Conservation (phyloP, 352 stramenopile genomes). For the Pythium aquatile region DNA sequence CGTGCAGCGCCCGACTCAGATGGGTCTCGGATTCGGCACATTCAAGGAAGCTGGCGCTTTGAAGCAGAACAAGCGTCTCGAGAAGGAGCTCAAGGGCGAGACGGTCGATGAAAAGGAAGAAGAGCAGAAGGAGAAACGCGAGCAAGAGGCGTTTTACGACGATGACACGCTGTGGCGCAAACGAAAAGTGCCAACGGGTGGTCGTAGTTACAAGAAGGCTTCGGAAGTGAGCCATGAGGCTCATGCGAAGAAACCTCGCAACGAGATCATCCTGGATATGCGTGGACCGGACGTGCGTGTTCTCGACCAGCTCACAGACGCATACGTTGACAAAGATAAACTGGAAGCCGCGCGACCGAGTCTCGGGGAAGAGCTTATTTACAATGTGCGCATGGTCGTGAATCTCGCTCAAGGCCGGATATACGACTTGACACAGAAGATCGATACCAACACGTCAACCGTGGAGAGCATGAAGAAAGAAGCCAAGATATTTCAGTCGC, state of each 20-base stretch:
- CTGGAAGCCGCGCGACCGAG: constrained; percentile 58
- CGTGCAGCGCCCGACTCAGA: constrained; percentile 88
- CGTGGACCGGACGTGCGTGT: constrained; percentile 80
- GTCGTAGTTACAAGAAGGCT: constrained; percentile 63
- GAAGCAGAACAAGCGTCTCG: constrained; percentile 90
- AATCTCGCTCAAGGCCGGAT: constrained; percentile 80
- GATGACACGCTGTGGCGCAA: constrained; percentile 85
- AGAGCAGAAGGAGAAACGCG: constrained; percentile 28
- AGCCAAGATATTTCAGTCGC: constrained; percentile 51
- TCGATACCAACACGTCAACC: constrained; percentile 44
- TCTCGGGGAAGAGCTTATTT: constrained; percentile 89
- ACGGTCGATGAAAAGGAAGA: constrained; percentile 44
- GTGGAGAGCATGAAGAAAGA: constrained; percentile 65
- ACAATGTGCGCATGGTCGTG: constrained; percentile 89
- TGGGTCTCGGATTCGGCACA: constrained; percentile 93
- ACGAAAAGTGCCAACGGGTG: constrained; percentile 44
- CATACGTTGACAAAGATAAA: constrained; percentile 49
- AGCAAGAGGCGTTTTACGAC: constrained; percentile 36
- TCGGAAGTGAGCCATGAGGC: constrained; percentile 60
- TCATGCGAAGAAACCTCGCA: constrained; percentile 45
- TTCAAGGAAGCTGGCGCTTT: constrained; percentile 93
- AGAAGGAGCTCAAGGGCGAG: constrained; percentile 90
- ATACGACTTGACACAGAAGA: constrained; percentile 73
- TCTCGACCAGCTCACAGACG: constrained; percentile 59
- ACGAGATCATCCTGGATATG: constrained; percentile 88